Conservation (phyloP, 257 asterid species). For the Solanum peruvianum region DNA sequence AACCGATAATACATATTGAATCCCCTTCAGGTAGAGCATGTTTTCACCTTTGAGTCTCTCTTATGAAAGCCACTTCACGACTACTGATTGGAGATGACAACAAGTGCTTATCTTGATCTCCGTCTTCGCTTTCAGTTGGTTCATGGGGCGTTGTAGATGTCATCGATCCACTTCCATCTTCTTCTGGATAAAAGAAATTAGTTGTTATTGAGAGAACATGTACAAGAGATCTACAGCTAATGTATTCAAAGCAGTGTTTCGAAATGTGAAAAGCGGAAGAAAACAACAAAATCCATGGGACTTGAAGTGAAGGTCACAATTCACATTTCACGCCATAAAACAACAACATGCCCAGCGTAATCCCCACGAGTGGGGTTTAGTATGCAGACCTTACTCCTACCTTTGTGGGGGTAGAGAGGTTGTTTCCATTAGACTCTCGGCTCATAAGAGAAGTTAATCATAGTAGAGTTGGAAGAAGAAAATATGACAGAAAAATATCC, state of each 20-base stretch:
- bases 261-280: neutral
- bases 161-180: slow-evolving; percentile 26
- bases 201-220: neutral
- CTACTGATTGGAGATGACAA: slow-evolving; percentile 13
- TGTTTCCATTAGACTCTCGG: neutral
- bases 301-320: neutral
- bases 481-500: neutral
- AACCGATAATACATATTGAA: neutral
- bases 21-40: neutral
- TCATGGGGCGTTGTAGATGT: slow-evolving; percentile 17
- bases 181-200: slow-evolving; percentile 9
- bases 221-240: neutral
- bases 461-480: neutral
- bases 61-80: slow-evolving; percentile 30
- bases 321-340: neutral
- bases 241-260: neutral
- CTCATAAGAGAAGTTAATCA: neutral
- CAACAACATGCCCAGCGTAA: neutral
- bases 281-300: neutral
- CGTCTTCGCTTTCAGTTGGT: slow-evolving; percentile 33
- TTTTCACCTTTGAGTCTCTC: slow-evolving; percentile 22
- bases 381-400: no score
- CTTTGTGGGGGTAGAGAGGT: neutral
- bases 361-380: neutral
- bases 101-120: slow-evolving; percentile 31